phyloP scores from a whole-genome alignment of 1,284 basidiomycete genomes.

The Malassezia dermatis region DNA sequence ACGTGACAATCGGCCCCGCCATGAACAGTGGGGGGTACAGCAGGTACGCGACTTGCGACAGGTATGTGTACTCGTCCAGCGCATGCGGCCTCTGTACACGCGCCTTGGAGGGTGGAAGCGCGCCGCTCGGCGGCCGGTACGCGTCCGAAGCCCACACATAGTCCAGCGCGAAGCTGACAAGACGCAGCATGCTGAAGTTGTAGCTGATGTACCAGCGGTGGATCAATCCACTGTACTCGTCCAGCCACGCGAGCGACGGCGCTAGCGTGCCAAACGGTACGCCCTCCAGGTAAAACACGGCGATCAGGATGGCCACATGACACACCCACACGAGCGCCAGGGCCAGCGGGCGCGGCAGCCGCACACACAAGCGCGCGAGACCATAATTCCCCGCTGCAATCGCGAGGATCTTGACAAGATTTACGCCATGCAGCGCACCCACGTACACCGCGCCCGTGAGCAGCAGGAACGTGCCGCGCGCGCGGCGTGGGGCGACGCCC shows the following conservation, averaged over 20 bases:
- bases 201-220: slow-evolving; percentile 88
- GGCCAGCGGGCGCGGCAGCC: slow-evolving; percentile 49
- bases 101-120: slow-evolving; percentile 9
- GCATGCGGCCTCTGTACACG: slow-evolving; percentile 21
- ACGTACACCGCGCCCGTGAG: slow-evolving; percentile 62
- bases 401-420: slow-evolving; percentile 64
- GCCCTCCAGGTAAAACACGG: slow-evolving; percentile 60
- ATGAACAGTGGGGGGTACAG: slow-evolving; percentile 89
- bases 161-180: slow-evolving; percentile 86
- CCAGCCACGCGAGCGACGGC: slow-evolving; percentile 55
- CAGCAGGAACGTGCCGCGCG: slow-evolving; percentile 48
- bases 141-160: slow-evolving; percentile 63
- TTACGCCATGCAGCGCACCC: slow-evolving; percentile 72
- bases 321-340: slow-evolving; percentile 55
- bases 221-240: slow-evolving; percentile 59
- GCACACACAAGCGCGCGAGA: slow-evolving; percentile 49
- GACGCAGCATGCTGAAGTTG: slow-evolving; percentile 91
- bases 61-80: slow-evolving; percentile 54
- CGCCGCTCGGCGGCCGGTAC: background rate
- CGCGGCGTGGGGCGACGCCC: background rate
- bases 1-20: slow-evolving; percentile 89
- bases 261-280: slow-evolving; percentile 61
- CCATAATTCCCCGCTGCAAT: slow-evolving; percentile 65
- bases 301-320: slow-evolving; percentile 65
- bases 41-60: slow-evolving; percentile 62